Base-by-base conservation (phyloP, 805 yeast genomes). In the Kodamaea sagamina region DNA sequence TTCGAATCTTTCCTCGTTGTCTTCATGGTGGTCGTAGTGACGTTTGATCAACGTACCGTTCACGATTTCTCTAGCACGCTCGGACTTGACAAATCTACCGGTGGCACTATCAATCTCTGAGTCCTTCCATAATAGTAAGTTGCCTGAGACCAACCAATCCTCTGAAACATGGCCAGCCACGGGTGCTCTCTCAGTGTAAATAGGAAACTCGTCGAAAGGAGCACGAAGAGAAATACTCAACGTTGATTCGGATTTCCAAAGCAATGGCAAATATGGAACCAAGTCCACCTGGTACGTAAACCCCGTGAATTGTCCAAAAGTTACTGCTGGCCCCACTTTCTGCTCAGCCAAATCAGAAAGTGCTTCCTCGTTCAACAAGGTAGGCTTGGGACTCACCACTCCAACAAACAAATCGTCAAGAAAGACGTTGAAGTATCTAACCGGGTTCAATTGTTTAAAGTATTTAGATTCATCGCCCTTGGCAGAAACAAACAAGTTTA, bases 221-320 rank as follows among this genome's bases (percentile, higher is more conserved):
- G 63, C 56, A 24, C 54, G 58, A 35, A 58, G 59, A 32, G 48
- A 57, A 26, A 62, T 38, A 21, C 46, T 54, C 22, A 62, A 50
- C 7, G 51, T 46, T 16, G 54, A 45, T 17, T 42, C 53, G 32
- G 42, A 54, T 15, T 43, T 47, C 63, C 64, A 60, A 39, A 62
- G 55, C 17, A 56, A 47, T 8, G 65, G 65, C 42, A 62, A 54
- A 22, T 57, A 46, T 12, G 55, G 36, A 10, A 57, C 44, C 42
- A 62, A 57, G 40, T 62, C 63, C 17, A 60, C 24, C 39, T 60
- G 62, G 43, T 59, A 62, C 25, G 52, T 42, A 17, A 57, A 52
- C 6, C 63, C 65, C 37, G 49, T 47, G 43, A 57, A 60, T 15
- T 56, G 36, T 36, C 65, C 63, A 29, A 48, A 35, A n/a, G 59